A percentile compares a stretch with the other conserved stretches of the same genome.
Evolutionary conservation across 108 stramenopile genomes (phyloP).

Genomic region (Parmales sp.): DNA sequence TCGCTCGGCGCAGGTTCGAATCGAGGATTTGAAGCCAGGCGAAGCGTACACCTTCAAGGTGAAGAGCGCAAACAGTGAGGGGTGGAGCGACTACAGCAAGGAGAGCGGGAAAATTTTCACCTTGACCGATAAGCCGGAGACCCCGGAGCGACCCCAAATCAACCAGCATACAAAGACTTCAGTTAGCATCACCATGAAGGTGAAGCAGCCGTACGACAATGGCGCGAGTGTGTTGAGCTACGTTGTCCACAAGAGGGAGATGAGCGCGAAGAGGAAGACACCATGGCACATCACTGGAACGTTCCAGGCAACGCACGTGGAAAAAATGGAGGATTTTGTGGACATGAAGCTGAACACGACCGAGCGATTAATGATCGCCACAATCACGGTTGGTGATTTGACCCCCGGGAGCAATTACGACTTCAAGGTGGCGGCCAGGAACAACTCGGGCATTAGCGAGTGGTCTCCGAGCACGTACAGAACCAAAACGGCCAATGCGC

Average conservation of each 20-base stretch:
- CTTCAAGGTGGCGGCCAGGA: neutral
- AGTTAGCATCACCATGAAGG: neutral
- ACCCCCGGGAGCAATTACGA: neutral
- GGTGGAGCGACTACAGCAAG: neutral
- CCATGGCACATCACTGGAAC: neutral
- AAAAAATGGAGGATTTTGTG: neutral
- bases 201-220: neutral
- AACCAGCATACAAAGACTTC: neutral
- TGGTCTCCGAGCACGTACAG: neutral
- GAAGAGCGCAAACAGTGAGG: neutral
- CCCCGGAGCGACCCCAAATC: neutral
- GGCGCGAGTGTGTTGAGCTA: neutral
- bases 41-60: neutral
- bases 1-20: too few species aligned
- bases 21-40: neutral
- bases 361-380: neutral
- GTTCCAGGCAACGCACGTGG: neutral
- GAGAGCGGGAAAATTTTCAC: neutral
- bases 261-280: conserved; percentile 13
- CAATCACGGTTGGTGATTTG: neutral
- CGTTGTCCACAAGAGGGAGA: conserved; percentile 10
- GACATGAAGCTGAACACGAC: neutral
- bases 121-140: neutral
- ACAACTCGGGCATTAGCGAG: neutral
- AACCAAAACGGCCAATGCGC: neutral